These are phyloP conservation scores for Penicillium crustosum DNA, from an alignment of 2,329 filamentous ascomycete species.

Conservation along the genomic window DNA sequence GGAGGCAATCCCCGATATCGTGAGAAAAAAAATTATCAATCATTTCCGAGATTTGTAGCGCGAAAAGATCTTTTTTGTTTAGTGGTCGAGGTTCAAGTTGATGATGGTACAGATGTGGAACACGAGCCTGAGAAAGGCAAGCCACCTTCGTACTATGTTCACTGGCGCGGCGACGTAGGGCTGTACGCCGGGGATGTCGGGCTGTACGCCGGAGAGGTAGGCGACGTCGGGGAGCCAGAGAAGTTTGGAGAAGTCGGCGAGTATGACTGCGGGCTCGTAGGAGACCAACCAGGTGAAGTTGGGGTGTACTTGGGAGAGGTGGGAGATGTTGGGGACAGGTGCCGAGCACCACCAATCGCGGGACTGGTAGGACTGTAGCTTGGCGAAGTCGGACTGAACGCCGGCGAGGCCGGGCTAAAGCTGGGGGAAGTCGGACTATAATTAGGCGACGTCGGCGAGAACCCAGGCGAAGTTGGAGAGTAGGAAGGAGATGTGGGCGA, in stretches of 20 bases:
- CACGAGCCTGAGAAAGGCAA: slow-evolving; percentile 23
- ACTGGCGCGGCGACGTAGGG: slow-evolving; percentile 47
- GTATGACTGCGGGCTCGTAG: slow-evolving; percentile 49
- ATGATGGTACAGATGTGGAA: slow-evolving; percentile 43
- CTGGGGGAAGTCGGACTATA: slow-evolving; percentile 62
- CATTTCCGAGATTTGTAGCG: slow-evolving; percentile 39
- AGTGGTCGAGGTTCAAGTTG: slow-evolving; percentile 29
- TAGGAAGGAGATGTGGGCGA: slow-evolving; percentile 62
- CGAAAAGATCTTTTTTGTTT: slow-evolving; percentile 39
- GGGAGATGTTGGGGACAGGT: slow-evolving; percentile 48
- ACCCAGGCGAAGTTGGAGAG: slow-evolving; percentile 56
- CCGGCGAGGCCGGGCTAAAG: slow-evolving; percentile 53
- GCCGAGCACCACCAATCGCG: slow-evolving; percentile 44
- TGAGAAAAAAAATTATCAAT: slow-evolving; percentile 38
- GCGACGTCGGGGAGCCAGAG: slow-evolving; percentile 47
- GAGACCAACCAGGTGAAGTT: slow-evolving; percentile 53
- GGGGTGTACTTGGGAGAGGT: slow-evolving; percentile 57
- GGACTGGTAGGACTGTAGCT: slow-evolving; percentile 59
- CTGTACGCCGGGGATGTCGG: slow-evolving; percentile 47
- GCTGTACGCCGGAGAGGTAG: slow-evolving; percentile 46
- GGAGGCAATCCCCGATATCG: slow-evolving; percentile 32
- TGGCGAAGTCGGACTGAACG: slow-evolving; percentile 58
- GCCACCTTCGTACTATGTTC: slow-evolving; percentile 27
- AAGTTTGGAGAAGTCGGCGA: slow-evolving; percentile 54
- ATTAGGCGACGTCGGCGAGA: slow-evolving; percentile 59